Evolutionary conservation across 2,329 filamentous ascomycete genomes (phyloP).

Genomic region (Stachybotrys chlorohalonatus): DNA sequence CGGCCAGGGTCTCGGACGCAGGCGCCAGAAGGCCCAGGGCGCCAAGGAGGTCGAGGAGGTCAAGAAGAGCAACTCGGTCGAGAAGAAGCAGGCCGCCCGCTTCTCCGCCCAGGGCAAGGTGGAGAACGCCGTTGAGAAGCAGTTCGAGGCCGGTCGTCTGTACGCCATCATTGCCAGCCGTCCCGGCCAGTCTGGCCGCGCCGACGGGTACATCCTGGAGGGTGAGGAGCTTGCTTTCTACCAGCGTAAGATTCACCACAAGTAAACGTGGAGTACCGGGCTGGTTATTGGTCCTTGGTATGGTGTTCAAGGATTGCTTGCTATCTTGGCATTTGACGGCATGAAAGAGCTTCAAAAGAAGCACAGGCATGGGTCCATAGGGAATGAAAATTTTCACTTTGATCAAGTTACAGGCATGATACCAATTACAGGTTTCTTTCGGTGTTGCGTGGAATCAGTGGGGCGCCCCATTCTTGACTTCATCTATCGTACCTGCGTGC

Average conservation of each 20-base stretch:
- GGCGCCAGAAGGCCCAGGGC: conserved; percentile 73
- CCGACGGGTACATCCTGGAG: conserved; percentile 96
- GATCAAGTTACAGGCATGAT: background rate
- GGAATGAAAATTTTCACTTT: conserved; percentile 21
- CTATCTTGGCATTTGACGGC: conserved; percentile 23
- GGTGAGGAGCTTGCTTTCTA: conserved; percentile 99
- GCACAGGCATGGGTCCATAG: conserved; percentile 27
- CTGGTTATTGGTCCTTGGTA: conserved; percentile 16
- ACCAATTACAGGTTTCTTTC: background rate
- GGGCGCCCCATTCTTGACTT: background rate
- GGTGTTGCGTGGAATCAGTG: background rate
- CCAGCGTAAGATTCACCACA: conserved; percentile 98
- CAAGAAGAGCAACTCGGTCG: conserved; percentile 92
- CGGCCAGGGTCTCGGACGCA: conserved; percentile 79
- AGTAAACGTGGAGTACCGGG: conserved; percentile 50
- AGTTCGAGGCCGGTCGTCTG: conserved; percentile 98
- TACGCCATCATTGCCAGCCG: conserved; percentile 88
- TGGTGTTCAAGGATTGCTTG: conserved; percentile 29
- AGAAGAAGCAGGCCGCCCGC: conserved; percentile 93
- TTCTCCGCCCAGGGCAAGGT: conserved; percentile 83
- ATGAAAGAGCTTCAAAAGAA: conserved; percentile 25
- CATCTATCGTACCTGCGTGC: background rate
- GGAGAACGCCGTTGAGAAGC: conserved; percentile 84
- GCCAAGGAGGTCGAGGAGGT: conserved; percentile 55
- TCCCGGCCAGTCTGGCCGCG: conserved; percentile 93